A percentile compares a stretch with the other conserved stretches of the same genome.
These are phyloP conservation scores for Barnettozyma californica DNA, from an alignment of 805 yeast species.

Conservation along the genomic window DNA sequence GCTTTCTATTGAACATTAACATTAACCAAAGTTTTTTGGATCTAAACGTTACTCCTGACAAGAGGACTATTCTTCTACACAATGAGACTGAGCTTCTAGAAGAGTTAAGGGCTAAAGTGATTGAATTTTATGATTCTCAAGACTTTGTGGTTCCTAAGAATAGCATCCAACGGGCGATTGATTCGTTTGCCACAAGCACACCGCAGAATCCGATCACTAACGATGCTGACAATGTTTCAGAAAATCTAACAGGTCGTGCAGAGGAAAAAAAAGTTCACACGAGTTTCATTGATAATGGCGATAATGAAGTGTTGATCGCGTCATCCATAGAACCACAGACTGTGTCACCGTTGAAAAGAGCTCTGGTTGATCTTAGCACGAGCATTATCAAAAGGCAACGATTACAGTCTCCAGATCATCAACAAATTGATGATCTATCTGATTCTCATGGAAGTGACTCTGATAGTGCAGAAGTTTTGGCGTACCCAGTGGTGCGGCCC, in stretches of 20 bases:
- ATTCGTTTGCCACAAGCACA: conserved; percentile 1
- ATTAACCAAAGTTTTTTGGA: conserved; percentile 56
- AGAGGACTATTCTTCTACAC: conserved; percentile 64
- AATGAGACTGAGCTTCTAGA: conserved; percentile 59
- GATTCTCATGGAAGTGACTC: neutral
- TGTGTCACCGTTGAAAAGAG: conserved; percentile 5
- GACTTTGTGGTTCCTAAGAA: conserved; percentile 29
- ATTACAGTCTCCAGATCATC: neutral
- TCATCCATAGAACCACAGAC: neutral
- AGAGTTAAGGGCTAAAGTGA: conserved; percentile 45
- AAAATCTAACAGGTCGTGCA: neutral
- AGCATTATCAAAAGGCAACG: neutral
- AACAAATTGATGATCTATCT: neutral
- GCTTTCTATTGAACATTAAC: conserved; percentile 54
- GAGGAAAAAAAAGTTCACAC: neutral
- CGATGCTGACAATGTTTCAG: neutral
- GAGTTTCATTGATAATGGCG: neutral
- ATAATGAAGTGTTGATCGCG: neutral
- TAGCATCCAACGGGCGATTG: conserved; percentile 8
- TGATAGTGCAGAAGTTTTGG: neutral
- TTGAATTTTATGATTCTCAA: conserved; percentile 38
- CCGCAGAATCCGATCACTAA: neutral
- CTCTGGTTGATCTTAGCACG: neutral
- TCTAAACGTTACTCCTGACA: conserved; percentile 90
- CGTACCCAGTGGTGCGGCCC: neutral